Evolutionary conservation across 257 asterid genomes (phyloP).

Genomic region (Jacaranda copaia): DNA sequence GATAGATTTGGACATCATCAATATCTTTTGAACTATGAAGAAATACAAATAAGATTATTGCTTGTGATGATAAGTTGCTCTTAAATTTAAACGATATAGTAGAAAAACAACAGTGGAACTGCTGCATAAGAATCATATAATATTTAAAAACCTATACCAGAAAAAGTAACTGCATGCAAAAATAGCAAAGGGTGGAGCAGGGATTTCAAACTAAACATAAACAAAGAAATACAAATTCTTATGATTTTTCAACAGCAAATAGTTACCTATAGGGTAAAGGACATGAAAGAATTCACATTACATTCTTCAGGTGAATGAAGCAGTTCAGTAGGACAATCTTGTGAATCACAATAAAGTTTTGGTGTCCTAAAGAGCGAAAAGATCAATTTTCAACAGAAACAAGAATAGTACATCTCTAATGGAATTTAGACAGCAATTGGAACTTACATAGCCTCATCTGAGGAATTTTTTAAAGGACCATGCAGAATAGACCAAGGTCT

Average conservation of each 20-base stretch:
- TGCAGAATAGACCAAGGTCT: constrained; percentile 94
- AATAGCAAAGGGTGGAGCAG: constrained; percentile 20
- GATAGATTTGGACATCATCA: too few species aligned
- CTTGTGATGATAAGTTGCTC: too few species aligned
- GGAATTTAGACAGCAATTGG: constrained; percentile 31
- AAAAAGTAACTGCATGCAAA: constrained; percentile 20
- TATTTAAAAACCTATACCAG: constrained; percentile 20
- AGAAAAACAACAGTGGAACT: too few species aligned
- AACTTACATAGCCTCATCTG: constrained; percentile 88
- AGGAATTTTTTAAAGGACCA: constrained; percentile 82
- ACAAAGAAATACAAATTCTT: constrained; percentile 14
- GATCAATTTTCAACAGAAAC: constrained; percentile 17
- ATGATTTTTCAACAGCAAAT: constrained; percentile 24
- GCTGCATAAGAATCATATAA: constrained; percentile 49
- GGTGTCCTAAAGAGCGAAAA: constrained; percentile 68
- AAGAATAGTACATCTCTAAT: constrained; percentile 21
- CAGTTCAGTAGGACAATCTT: constrained; percentile 87
- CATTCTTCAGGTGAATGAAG: constrained; percentile 99
- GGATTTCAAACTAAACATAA: constrained; percentile 16
- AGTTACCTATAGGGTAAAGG: constrained; percentile 95
- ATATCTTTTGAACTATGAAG: too few species aligned
- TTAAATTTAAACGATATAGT: too few species aligned
- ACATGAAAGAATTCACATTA: constrained; percentile 94
- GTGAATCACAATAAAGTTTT: constrained; percentile 71
- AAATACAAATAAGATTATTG: too few species aligned